Evolutionary conservation across 2,329 filamentous ascomycete species (phyloP), one percentile per base, ranked within the genome.

Genomic region (Pseudocercospora fijiensis): DNA sequence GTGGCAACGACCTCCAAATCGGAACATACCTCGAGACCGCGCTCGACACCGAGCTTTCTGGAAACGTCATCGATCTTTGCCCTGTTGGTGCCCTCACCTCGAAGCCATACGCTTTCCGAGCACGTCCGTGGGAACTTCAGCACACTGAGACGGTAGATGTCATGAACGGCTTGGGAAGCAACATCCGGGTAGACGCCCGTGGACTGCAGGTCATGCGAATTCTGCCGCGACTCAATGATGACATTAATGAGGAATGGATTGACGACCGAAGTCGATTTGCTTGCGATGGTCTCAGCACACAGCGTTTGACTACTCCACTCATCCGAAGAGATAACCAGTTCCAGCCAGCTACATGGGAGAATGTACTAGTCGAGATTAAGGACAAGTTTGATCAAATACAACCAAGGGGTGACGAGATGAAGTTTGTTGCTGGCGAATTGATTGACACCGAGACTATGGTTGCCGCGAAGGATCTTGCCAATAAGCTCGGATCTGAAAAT

Each of bases 161-260:
- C 37, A 86, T 96, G 37, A 92, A 99, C 75, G 95, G 87, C 47
- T 82, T 99, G 65, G 95, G 95, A 65, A 97, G 94, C 63, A 96
- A 96, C 77, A 96, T 99, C 73, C 89, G 95, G 51, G 88, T 98
- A 51, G 95, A 99, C 80, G 90, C 92, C 63, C 88, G 95, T 74
- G 95, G 95, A 64, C 83, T 97, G 69, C 93, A 98, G 81, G 94
- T 99, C 58, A 96, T 99, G 93, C 89, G 95, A 72, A 85, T 99
- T 65, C 77, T 97, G 16, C 95, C 95, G 64, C 87, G 95, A 73
- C 84, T 99, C 66, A 99, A 99, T 77, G 95, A 99, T 76, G 93
- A 98, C 73, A 88, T 99, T 73, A 99, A 99, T 78, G 95, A 99
- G 82, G 95, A 99, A 80, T 99, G 95, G 95, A 98, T 99, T 78